Percentiles rank a stretch among this genome's conserved stretches.
phyloP scores from a whole-genome alignment of 1,284 basidiomycete species.

The Ustilago xerochloae region DNA sequence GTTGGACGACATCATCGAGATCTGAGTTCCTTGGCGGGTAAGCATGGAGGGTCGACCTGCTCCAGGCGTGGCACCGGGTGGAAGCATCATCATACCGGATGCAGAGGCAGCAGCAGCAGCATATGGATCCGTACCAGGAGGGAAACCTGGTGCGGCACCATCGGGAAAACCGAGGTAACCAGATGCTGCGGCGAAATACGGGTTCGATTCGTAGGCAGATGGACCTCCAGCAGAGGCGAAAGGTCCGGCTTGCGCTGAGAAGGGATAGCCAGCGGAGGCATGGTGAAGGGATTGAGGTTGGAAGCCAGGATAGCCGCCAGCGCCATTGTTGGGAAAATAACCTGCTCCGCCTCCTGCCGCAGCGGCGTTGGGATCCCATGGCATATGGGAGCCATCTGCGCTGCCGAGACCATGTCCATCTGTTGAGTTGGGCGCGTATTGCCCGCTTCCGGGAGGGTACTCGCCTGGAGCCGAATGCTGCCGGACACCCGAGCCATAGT shows the following conservation, averaged over 20 bases:
- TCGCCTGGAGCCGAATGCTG: slow-evolving; percentile 49
- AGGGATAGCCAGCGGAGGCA: slow-evolving; percentile 33
- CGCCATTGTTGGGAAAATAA: slow-evolving; percentile 16
- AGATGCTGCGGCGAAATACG: slow-evolving; percentile 57
- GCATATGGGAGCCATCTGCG: slow-evolving; percentile 15
- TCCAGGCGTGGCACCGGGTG: slow-evolving; percentile 17
- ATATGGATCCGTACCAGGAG: slow-evolving; percentile 35
- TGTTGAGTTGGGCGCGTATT: slow-evolving; percentile 16
- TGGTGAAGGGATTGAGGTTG: slow-evolving; percentile 39
- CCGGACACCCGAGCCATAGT: slow-evolving; percentile 32
- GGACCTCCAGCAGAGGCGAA: slow-evolving; percentile 12
- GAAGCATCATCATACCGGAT: slow-evolving; percentile 36
- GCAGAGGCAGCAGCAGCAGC: slow-evolving; percentile 12
- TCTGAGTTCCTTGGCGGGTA: slow-evolving; percentile 42
- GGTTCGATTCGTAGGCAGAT: slow-evolving; percentile 40
- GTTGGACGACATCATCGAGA: slow-evolving; percentile 42
- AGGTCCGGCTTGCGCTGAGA: slow-evolving; percentile 12
- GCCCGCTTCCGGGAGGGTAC: slow-evolving; percentile 4
- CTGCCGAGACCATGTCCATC: slow-evolving; percentile 22
- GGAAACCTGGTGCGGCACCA: slow-evolving; percentile 41
- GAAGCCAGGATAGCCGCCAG: slow-evolving; percentile 21
- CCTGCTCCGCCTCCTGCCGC: slow-evolving; percentile 23
- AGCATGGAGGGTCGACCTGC: slow-evolving; percentile 27
- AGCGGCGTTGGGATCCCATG: slow-evolving; percentile 33
- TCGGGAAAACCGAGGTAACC: slow-evolving; percentile 54